Conservation (phyloP, 441 rosid species). For the Populus hybrid region DNA sequence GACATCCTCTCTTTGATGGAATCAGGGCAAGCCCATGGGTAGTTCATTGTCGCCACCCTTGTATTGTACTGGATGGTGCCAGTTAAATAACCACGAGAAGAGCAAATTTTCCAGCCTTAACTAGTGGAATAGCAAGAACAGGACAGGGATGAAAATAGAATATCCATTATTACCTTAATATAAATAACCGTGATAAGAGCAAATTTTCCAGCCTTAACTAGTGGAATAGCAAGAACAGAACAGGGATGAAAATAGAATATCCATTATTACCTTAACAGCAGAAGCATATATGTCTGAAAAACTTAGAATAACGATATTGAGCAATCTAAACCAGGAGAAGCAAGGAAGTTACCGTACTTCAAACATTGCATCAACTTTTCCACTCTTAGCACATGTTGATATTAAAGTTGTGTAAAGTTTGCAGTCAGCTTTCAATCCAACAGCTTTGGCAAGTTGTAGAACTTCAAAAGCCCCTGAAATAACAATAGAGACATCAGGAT, state of each 20-base stretch:
- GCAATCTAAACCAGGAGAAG: conserved; percentile 23
- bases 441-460: conserved; percentile 61
- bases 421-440: conserved; percentile 72
- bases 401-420: conserved; percentile 90
- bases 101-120: background rate
- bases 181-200: no score
- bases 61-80: background rate
- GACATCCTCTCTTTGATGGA: background rate
- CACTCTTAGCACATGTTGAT: conserved; percentile 89
- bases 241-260: no score
- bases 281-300: background rate
- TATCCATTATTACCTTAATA: no score
- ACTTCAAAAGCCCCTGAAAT: conserved; percentile 73
- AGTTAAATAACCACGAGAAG: background rate
- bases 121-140: background rate
- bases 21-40: background rate
- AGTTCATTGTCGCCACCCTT: background rate
- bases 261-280: background rate
- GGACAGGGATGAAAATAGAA: no score
- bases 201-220: no score
- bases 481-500: conserved; percentile 24
- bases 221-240: no score
- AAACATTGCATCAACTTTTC: conserved; percentile 95
- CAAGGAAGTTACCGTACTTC: conserved; percentile 53
- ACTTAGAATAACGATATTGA: background rate